These are phyloP conservation scores for Salpingoeca rosetta DNA, from an alignment of 78 protist species.

Conservation along the genomic window DNA sequence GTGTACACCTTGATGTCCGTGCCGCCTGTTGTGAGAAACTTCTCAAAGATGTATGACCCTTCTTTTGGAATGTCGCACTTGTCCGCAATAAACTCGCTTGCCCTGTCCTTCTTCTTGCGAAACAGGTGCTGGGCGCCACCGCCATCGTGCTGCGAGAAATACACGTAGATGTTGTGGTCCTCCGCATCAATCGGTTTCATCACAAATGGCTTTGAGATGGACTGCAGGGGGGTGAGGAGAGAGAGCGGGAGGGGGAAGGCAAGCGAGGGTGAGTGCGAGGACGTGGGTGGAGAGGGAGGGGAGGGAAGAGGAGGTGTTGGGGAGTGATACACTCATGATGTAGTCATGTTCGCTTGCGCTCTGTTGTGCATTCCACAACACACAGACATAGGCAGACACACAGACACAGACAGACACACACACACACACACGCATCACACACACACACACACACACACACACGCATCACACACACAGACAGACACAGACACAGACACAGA, in stretches of 20 bases:
- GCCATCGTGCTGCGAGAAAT: slow-evolving; percentile 25
- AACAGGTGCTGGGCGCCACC: slow-evolving; percentile 80
- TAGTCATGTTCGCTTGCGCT: too few species aligned
- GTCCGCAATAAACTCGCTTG: slow-evolving; percentile 37
- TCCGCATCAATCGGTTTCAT: slow-evolving; percentile 86
- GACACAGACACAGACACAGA: too few species aligned
- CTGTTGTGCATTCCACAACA: too few species aligned
- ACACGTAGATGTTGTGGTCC: slow-evolving; percentile 67
- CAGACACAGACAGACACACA: too few species aligned
- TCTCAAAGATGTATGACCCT: slow-evolving; percentile 80
- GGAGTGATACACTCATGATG: too few species aligned
- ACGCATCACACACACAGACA: too few species aligned
- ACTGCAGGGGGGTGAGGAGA: slow-evolving; percentile 26
- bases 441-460: too few species aligned
- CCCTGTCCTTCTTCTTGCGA: slow-evolving; percentile 75
- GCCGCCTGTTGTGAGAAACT: slow-evolving; percentile 61
- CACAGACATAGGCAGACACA: too few species aligned
- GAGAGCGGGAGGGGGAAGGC: background rate
- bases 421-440: too few species aligned
- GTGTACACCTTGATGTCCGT: slow-evolving; percentile 62
- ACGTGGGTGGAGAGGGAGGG: too few species aligned
- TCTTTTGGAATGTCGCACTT: slow-evolving; percentile 44
- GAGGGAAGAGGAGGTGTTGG: too few species aligned
- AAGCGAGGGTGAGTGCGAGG: background rate
- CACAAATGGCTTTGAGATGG: slow-evolving; percentile 81